These are phyloP conservation scores for Oryza longistaminata DNA, from an alignment of 176 grass and related monocot genomes.

Conservation along the genomic window DNA sequence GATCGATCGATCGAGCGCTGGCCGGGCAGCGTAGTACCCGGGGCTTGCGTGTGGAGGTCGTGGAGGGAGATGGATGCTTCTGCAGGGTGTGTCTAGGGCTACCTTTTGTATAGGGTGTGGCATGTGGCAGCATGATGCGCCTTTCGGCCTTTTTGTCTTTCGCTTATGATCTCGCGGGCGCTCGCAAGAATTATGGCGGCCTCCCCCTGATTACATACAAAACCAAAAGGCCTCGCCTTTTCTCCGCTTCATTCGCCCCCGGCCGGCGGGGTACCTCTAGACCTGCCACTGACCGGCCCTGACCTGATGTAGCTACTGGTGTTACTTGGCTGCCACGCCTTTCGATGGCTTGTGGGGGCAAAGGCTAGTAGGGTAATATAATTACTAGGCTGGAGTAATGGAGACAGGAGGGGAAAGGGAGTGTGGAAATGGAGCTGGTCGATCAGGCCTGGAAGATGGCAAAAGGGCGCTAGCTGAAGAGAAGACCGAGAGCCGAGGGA, in stretches of 20 bases:
- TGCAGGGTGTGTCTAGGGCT: conserved; percentile 51
- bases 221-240: conserved; percentile 40
- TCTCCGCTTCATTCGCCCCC: conserved; percentile 35
- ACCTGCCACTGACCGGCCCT: conserved; percentile 36
- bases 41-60: conserved; percentile 35
- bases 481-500: background rate
- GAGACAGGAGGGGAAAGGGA: conserved; percentile 50
- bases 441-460: conserved; percentile 51
- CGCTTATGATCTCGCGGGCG: conserved; percentile 62
- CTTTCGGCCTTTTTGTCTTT: conserved; percentile 89
- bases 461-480: conserved; percentile 1
- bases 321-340: conserved; percentile 95
- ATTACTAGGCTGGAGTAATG: conserved; percentile 67
- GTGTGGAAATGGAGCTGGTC: conserved; percentile 52
- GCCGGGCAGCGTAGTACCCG: background rate
- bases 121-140: conserved; percentile 72
- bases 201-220: conserved; percentile 38
- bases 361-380: conserved; percentile 79
- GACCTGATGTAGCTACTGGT: conserved; percentile 37
- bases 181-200: conserved; percentile 64
- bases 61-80: conserved; percentile 48
- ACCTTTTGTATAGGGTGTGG: conserved; percentile 63
- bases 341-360: conserved; percentile 66
- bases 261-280: conserved; percentile 14
- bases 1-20: background rate